Conservation (phyloP, 805 yeast species). For the Lipomyces anomalus region DNA sequence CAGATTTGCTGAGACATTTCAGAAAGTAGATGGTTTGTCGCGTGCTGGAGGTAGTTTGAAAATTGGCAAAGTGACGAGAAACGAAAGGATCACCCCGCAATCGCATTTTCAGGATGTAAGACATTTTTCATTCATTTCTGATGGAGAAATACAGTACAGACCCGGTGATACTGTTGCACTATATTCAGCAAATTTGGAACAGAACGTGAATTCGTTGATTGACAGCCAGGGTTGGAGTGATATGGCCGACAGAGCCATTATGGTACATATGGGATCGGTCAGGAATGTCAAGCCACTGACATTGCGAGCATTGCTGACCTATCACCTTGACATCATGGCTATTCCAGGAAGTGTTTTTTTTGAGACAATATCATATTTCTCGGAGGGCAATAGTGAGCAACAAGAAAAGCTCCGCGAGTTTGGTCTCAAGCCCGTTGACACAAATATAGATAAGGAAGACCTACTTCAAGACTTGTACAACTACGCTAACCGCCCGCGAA, state of each 20-base stretch:
- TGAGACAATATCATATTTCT: conserved; percentile 65
- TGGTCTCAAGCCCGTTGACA: conserved; percentile 23
- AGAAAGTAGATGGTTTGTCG: no score
- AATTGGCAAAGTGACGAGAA: conserved; percentile 45
- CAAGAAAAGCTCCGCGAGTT: conserved; percentile 71
- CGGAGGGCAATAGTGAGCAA: conserved; percentile 62
- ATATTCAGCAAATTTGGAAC: conserved; percentile 65
- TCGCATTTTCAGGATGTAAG: conserved; percentile 92
- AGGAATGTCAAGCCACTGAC: conserved; percentile 61
- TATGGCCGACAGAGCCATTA: conserved; percentile 51
- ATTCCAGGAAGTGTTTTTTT: conserved; percentile 85
- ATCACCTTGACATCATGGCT: conserved; percentile 76
- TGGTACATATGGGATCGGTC: conserved; percentile 38
- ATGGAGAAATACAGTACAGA: conserved; percentile 34
- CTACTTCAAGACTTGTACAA: conserved; percentile 71
- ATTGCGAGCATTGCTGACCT: conserved; percentile 61
- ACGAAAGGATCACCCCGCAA: conserved; percentile 56
- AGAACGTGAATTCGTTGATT: conserved; percentile 59
- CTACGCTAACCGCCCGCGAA: conserved; percentile 87
- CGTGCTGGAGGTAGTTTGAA: conserved; percentile 13
- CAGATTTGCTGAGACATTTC: not conserved
- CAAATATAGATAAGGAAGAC: conserved; percentile 52
- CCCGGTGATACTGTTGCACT: conserved; percentile 83
- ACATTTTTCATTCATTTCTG: conserved; percentile 42
- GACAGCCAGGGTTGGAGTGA: conserved; percentile 68